phyloP scores from a whole-genome alignment of 768 basidiomycete genomes.

The Auricularia cornea region DNA sequence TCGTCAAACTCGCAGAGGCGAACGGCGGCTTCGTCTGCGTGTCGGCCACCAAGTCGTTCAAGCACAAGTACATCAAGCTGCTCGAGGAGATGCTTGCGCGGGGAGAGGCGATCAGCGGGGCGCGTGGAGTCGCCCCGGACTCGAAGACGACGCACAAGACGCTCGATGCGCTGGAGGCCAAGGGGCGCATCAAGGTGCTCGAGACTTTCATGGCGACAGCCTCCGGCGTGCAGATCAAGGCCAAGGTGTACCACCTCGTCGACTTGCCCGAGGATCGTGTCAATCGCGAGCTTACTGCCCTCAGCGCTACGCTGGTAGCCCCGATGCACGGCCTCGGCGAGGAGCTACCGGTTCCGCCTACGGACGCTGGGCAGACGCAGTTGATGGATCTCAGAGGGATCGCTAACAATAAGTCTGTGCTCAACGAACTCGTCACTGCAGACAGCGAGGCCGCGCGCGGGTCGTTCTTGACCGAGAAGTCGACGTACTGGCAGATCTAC shows the following conservation, averaged over 20 bases:
- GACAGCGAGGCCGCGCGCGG: neutral
- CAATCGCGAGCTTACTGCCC: constrained; percentile 47
- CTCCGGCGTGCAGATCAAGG: constrained; percentile 50
- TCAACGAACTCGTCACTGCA: too few species aligned
- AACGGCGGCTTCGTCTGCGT: constrained; percentile 61
- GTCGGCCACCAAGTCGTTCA: constrained; percentile 54
- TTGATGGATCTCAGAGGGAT: too few species aligned
- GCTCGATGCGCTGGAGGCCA: constrained; percentile 51
- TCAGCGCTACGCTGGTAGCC: constrained; percentile 29
- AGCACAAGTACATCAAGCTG: constrained; percentile 56
- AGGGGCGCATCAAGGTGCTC: constrained; percentile 61
- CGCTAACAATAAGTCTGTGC: too few species aligned
- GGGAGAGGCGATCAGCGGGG: constrained; percentile 64
- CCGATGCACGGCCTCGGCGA: neutral
- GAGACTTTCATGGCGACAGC: constrained; percentile 53
- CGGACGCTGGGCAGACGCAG: neutral
- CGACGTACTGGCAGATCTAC: constrained; percentile 62
- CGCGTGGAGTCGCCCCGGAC: constrained; percentile 59
- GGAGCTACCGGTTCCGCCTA: neutral
- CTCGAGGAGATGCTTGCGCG: constrained; percentile 46
- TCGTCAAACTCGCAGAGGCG: constrained; percentile 55
- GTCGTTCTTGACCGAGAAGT: constrained; percentile 53
- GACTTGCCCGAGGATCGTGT: constrained; percentile 45
- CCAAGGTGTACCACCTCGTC: constrained; percentile 60
- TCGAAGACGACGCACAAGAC: constrained; percentile 60